These are phyloP conservation scores for Cyanodermella asteris DNA, from an alignment of 2,329 filamentous ascomycete genomes.

Conservation along the genomic window DNA sequence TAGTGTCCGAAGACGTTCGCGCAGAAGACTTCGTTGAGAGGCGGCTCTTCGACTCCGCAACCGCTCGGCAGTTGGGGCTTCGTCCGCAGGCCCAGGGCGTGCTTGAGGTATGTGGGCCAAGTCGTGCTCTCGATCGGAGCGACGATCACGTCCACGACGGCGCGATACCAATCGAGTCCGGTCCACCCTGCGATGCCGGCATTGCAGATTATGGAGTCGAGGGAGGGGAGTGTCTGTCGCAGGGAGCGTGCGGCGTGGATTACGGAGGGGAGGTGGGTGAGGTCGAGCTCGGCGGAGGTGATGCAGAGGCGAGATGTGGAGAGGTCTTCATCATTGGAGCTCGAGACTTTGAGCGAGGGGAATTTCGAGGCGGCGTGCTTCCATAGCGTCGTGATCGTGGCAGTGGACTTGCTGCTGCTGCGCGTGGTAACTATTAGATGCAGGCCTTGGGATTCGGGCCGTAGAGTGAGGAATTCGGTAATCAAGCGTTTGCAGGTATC, in stretches of 20 bases:
- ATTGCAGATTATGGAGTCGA: constrained; percentile 68
- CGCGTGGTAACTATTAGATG: constrained; percentile 71
- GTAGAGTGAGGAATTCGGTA: constrained; percentile 62
- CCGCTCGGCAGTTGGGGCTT: constrained; percentile 8
- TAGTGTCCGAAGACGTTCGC: constrained; percentile 95
- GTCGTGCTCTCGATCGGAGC: constrained; percentile 47
- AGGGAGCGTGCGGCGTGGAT: constrained; percentile 28
- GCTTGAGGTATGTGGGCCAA: constrained; percentile 56
- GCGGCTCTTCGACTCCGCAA: constrained; percentile 24
- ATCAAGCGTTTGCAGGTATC: constrained; percentile 67
- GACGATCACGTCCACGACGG: constrained; percentile 33
- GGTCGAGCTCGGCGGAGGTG: constrained; percentile 34
- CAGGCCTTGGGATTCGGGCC: constrained; percentile 44
- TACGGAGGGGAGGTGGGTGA: constrained; percentile 32
- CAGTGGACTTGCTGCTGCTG: constrained; percentile 47
- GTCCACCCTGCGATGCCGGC: constrained; percentile 76
- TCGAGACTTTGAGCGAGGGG: no score
- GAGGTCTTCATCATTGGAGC: constrained; percentile 16
- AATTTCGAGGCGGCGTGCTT: no score
- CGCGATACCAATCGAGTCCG: constrained; percentile 47
- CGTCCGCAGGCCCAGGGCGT: constrained; percentile 31
- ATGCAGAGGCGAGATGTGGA: constrained; percentile 25
- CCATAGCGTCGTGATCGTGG: constrained; percentile 45
- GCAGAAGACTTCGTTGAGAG: constrained; percentile 63
- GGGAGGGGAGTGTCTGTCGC: constrained; percentile 32